Percentiles rank a stretch among this genome's conserved stretches.
Conservation (phyloP, 2,329 filamentous ascomycete genomes). For the Fusarium sp. region DNA sequence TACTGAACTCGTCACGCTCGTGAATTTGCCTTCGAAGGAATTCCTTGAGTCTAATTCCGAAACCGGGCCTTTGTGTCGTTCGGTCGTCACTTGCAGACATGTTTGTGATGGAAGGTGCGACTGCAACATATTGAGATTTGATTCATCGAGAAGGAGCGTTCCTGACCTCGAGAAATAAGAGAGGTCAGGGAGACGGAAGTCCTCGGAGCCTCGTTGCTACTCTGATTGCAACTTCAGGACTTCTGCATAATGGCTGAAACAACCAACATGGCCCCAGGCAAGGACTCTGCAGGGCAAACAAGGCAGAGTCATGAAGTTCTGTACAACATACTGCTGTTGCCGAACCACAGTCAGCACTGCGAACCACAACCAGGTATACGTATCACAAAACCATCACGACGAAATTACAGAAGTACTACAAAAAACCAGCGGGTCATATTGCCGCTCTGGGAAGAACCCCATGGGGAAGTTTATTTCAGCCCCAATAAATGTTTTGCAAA, state of each 20-base stretch:
- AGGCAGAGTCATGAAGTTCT: constrained; percentile 8
- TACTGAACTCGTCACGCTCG: constrained; percentile 18
- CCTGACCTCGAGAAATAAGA: background rate
- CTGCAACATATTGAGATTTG: too few relatives aligned
- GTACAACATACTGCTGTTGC: background rate
- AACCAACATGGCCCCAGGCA: background rate
- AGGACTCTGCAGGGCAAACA: constrained; percentile 1
- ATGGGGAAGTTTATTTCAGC: constrained; percentile 14
- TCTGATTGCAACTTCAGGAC: background rate
- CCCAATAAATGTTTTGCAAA: background rate
- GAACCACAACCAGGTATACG: background rate
- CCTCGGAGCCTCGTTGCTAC: background rate
- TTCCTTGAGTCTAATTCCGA: background rate
- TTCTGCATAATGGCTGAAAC: constrained; percentile 8
- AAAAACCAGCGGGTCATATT: background rate
- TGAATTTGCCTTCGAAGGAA: constrained; percentile 21
- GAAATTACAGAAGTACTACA: background rate
- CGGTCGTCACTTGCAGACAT: constrained; percentile 5
- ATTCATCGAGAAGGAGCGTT: background rate
- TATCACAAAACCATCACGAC: background rate
- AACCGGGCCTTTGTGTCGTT: background rate
- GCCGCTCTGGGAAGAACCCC: background rate
- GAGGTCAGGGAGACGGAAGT: background rate
- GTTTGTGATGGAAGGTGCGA: background rate
- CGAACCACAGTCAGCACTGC: background rate